These are phyloP conservation scores for Phaeotremella skinneri DNA, from an alignment of 768 basidiomycete genomes.

Conservation along the genomic window DNA sequence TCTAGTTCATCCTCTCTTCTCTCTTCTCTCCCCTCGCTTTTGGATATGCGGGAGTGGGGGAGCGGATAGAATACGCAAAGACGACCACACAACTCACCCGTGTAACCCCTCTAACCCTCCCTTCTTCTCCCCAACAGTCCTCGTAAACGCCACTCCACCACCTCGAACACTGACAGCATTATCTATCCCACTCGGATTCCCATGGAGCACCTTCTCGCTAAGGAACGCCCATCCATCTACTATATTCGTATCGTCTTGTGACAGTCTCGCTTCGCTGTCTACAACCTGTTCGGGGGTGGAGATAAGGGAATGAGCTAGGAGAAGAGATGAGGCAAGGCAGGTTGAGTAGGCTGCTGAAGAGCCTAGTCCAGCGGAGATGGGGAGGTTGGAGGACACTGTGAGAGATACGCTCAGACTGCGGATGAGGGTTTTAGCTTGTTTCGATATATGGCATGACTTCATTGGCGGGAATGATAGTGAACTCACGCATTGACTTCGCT, in stretches of 20 bases:
- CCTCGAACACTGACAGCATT: constrained; percentile 91
- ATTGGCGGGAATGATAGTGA: neutral
- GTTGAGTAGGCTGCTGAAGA: constrained; percentile 95
- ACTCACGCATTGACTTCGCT: constrained; percentile 61
- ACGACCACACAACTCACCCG: constrained; percentile 60
- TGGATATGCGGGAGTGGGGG: constrained; percentile 3
- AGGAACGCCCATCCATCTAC: constrained; percentile 93
- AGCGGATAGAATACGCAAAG: neutral
- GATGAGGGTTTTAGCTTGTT: neutral
- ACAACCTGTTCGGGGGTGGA: constrained; percentile 30
- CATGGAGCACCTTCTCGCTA: constrained; percentile 92
- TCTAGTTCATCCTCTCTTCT: no score
- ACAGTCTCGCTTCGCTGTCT: constrained; percentile 60
- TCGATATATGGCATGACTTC: no score
- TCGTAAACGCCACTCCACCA: constrained; percentile 85
- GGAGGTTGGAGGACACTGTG: constrained; percentile 79
- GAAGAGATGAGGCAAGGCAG: constrained; percentile 74
- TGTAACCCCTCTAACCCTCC: constrained; percentile 80
- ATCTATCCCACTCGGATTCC: constrained; percentile 95
- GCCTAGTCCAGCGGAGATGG: constrained; percentile 91
- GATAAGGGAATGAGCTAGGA: constrained; percentile 73
- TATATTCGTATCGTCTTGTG: constrained; percentile 64
- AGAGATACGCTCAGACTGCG: constrained; percentile 74
- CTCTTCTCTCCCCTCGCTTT: no score
- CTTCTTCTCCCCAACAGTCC: constrained; percentile 69